phyloP scores from a whole-genome alignment of 768 basidiomycete species.

The Leccinum rimulosum region DNA sequence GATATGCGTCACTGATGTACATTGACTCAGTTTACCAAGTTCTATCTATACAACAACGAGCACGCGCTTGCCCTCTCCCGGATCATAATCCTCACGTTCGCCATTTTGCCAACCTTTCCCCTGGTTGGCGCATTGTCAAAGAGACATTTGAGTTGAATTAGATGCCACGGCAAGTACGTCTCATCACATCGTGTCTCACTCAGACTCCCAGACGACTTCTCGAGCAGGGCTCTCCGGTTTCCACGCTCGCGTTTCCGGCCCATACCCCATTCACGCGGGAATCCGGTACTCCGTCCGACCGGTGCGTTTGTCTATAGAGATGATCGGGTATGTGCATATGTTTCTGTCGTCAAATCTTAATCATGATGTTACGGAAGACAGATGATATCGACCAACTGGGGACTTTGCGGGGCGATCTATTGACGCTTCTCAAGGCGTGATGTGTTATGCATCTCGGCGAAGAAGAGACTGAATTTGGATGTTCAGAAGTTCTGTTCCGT shows the following conservation, averaged over 20 bases:
- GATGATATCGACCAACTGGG: no score
- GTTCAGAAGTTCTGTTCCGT: conserved; percentile 67
- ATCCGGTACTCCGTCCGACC: no score
- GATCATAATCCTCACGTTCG: conserved; percentile 82
- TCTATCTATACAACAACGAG: conserved; percentile 91
- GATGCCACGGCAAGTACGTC: conserved; percentile 83
- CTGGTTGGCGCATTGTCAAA: conserved; percentile 95
- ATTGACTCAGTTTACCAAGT: conserved; percentile 68
- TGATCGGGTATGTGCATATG: no score
- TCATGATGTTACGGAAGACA: no score
- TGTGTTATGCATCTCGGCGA: no score
- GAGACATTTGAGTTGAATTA: conserved; percentile 98
- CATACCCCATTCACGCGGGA: no score
- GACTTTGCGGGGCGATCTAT: no score
- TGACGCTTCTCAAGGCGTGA: no score
- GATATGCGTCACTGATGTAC: neutral
- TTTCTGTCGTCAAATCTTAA: no score
- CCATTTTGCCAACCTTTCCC: conserved; percentile 80
- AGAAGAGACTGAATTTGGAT: no score
- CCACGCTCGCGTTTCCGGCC: conserved; percentile 57
- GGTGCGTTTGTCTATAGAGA: no score
- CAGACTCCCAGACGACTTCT: conserved; percentile 65
- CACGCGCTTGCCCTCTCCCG: conserved; percentile 72
- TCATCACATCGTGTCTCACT: neutral
- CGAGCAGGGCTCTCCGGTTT: conserved; percentile 66